phyloP scores from a whole-genome alignment of 805 yeast species.

The Hanseniaspora taiwanica region DNA sequence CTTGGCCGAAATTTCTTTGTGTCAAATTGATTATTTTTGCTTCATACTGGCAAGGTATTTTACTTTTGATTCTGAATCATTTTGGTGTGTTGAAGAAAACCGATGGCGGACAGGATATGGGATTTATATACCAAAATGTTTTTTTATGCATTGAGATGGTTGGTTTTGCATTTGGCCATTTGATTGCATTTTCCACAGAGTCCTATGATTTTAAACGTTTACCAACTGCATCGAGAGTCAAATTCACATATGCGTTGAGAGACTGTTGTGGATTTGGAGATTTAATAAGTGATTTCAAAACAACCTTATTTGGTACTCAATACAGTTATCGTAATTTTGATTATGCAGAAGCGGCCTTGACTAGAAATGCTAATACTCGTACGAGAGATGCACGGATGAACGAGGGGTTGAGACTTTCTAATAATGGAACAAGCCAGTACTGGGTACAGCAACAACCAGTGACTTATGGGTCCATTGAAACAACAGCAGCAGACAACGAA shows the following conservation, averaged over 20 bases:
- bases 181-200: constrained; percentile 66
- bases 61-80: constrained; percentile 40
- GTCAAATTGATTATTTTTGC: constrained; percentile 92
- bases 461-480: background rate
- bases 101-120: constrained; percentile 26
- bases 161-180: constrained; percentile 80
- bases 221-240: constrained; percentile 59
- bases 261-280: constrained; percentile 76
- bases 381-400: constrained; percentile 57
- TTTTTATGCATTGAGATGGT: constrained; percentile 72
- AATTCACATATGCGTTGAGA: constrained; percentile 46
- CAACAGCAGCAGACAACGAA: background rate
- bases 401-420: constrained; percentile 71
- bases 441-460: constrained; percentile 48
- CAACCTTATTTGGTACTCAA: constrained; percentile 53
- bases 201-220: constrained; percentile 51
- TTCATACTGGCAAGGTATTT: constrained; percentile 90
- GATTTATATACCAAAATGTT: constrained; percentile 61
- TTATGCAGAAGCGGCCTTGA: constrained; percentile 49
- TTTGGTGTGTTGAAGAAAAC: constrained; percentile 28
- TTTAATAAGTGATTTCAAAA: constrained; percentile 60
- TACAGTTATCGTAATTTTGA: constrained; percentile 80
- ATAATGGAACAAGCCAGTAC: constrained; percentile 67
- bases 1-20: constrained; percentile 86
- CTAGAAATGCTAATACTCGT: constrained; percentile 54